Evolutionary conservation across 805 yeast genomes (phyloP).

Genomic region (Maudiozyma serrabonitensis): DNA sequence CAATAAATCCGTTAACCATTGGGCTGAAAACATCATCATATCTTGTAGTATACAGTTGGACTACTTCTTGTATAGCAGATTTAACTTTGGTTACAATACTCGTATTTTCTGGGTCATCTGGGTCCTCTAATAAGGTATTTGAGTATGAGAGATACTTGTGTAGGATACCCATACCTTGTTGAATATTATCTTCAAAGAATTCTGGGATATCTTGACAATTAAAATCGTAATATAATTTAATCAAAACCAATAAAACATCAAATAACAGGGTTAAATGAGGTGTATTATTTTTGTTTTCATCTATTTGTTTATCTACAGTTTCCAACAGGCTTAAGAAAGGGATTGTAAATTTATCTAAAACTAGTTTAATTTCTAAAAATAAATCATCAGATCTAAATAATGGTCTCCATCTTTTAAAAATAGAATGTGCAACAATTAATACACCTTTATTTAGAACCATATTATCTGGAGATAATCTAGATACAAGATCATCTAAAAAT

Average conservation of each 20-base stretch:
- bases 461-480: constrained; percentile 53
- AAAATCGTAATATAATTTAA: constrained; percentile 83
- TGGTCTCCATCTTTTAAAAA: constrained; percentile 95
- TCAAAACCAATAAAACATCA: constrained; percentile 59
- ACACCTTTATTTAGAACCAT: constrained; percentile 75
- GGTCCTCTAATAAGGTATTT: constrained; percentile 44
- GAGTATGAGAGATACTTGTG: constrained; percentile 68
- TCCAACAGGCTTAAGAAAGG: constrained; percentile 69
- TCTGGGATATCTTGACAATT: constrained; percentile 98
- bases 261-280: constrained; percentile 47
- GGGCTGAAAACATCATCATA: constrained; percentile 88
- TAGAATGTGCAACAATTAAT: constrained; percentile 85
- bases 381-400: constrained; percentile 83
- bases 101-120: constrained; percentile 51
- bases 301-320: constrained; percentile 58
- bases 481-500: constrained; percentile 63
- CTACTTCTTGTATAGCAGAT: constrained; percentile 73
- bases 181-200: constrained; percentile 86
- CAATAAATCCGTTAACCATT: constrained; percentile 66
- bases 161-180: constrained; percentile 65
- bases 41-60: constrained; percentile 78
- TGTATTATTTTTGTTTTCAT: constrained; percentile 35
- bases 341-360: constrained; percentile 67
- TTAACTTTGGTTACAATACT: constrained; percentile 65
- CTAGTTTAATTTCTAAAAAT: constrained; percentile 78